phyloP scores from a whole-genome alignment of 2,329 filamentous ascomycete species.

The Sarocladium brachiariae region DNA sequence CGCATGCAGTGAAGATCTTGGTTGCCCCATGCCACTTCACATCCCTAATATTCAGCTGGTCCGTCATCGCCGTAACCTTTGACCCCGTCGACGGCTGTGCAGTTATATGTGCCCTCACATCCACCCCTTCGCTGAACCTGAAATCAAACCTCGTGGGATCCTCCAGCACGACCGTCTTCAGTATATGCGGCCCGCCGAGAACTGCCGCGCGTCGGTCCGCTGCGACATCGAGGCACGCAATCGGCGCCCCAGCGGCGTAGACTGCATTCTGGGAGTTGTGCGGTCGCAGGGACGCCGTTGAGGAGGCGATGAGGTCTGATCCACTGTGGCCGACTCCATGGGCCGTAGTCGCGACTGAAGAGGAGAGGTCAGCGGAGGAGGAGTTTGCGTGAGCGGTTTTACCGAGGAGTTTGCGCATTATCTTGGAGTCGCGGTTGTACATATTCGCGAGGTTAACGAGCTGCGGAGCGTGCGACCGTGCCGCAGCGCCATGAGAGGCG shows the following conservation, averaged over 20 bases:
- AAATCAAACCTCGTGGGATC: conserved; percentile 31
- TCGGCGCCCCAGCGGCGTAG: conserved; percentile 44
- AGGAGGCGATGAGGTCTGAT: background rate
- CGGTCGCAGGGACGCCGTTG: conserved; percentile 32
- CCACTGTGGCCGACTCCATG: background rate
- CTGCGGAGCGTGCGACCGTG: background rate
- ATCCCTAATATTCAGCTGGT: conserved; percentile 58
- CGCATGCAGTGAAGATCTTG: conserved; percentile 55
- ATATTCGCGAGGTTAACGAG: conserved; percentile 25
- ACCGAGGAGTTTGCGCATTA: conserved; percentile 56
- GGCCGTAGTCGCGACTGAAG: conserved; percentile 31
- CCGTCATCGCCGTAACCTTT: conserved; percentile 34
- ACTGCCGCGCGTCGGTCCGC: conserved; percentile 49
- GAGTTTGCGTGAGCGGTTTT: conserved; percentile 29
- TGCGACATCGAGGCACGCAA: conserved; percentile 52
- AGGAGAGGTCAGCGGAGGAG: conserved; percentile 30
- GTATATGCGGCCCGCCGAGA: conserved; percentile 51
- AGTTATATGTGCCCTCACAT: conserved; percentile 50
- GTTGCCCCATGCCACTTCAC: conserved; percentile 51
- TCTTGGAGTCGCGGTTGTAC: conserved; percentile 48
- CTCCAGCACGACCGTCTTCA: conserved; percentile 54
- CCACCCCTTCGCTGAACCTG: conserved; percentile 47
- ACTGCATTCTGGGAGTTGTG: conserved; percentile 48
- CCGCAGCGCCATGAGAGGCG: conserved; percentile 24
- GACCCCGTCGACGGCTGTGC: conserved; percentile 33